Base-by-base conservation (phyloP, 176 grass and related monocot species). In the Pontederia crassipes region DNA sequence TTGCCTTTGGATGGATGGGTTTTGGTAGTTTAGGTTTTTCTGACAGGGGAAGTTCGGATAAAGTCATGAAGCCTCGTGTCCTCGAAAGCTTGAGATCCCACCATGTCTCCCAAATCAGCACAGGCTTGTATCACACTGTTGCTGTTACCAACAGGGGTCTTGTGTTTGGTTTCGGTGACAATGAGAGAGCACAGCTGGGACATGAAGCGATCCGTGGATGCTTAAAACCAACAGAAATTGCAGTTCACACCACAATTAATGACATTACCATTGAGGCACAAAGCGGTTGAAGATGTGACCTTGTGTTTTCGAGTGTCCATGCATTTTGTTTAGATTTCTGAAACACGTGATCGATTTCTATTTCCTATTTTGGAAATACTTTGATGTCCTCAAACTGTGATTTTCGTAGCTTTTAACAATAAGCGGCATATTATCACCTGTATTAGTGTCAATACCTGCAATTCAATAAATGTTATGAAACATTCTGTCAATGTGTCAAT, bases 1-100 rank as follows among this genome's bases (percentile, higher is more conserved):
- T 83, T 62, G 94, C 94, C 9, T 93, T 98, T 77, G 94, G 94
- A 77, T 98, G 88, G 88, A 98, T 92, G 94, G 94, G 85, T 56
- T 98, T 98, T 72, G 94, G 94, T 45, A 98, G 94, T 77, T 74
- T 98, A 86, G 94, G 94, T 16, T 98, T 98, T 70, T 64, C 66
- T 55, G 94, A 98, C 48, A 73, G 89, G 52, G 77, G 94, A 59
- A 83, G 69, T 40, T 98, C 94, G 0, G 94, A 98, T 15, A 98
- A 98, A 78, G 79, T 98, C 53, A 89, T 89, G 94, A 85, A 78
- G 73, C 85, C 94, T 27, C 59, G 46, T 0, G 32, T 86, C 67
- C 85, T 98, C 0, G 88, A 98, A n/a, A 86, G 79, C 57, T 78
- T 98, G 54, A 57, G 45, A 27, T 81, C 72, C 24, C 88, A 93